phyloP scores from a whole-genome alignment of 208 protist species.

The Plasmodiophora brassicae region DNA sequence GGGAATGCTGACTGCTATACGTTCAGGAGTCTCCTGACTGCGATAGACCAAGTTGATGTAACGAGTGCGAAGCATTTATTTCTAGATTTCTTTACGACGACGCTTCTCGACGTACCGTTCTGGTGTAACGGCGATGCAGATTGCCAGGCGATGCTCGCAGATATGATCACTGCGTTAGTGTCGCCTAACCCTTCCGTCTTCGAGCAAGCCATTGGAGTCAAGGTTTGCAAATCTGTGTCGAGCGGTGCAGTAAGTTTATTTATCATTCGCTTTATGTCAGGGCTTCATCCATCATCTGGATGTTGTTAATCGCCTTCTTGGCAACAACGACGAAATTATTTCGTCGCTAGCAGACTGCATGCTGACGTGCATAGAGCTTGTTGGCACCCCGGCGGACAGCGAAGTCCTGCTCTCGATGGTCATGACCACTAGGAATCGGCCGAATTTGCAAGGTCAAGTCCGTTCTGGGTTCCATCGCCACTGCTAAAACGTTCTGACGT shows the following conservation, averaged over 20 bases:
- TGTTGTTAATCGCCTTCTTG: too few relatives aligned
- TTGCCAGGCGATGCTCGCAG: neutral
- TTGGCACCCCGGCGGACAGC: neutral
- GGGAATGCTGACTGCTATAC: neutral
- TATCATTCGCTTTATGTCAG: neutral
- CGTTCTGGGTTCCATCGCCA: too few relatives aligned
- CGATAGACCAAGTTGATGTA: neutral
- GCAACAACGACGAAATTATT: neutral
- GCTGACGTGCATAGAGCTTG: neutral
- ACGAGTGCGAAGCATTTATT: neutral
- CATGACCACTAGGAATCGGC: neutral
- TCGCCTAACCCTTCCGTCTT: neutral
- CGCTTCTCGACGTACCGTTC: neutral
- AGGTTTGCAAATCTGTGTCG: neutral
- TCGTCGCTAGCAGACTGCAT: neutral
- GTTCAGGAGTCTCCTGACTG: neutral
- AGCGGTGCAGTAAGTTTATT: neutral
- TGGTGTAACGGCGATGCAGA: neutral
- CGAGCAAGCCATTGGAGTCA: conserved; percentile 16
- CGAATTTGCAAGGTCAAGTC: neutral
- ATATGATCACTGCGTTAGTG: neutral
- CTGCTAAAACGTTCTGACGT: too few relatives aligned
- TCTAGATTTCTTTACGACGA: neutral
- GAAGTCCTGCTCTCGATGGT: neutral
- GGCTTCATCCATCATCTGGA: neutral